Evolutionary conservation across 352 stramenopile species (phyloP), one percentile per base, ranked within the genome.

Genomic region (Pythium aphanidermatum): DNA sequence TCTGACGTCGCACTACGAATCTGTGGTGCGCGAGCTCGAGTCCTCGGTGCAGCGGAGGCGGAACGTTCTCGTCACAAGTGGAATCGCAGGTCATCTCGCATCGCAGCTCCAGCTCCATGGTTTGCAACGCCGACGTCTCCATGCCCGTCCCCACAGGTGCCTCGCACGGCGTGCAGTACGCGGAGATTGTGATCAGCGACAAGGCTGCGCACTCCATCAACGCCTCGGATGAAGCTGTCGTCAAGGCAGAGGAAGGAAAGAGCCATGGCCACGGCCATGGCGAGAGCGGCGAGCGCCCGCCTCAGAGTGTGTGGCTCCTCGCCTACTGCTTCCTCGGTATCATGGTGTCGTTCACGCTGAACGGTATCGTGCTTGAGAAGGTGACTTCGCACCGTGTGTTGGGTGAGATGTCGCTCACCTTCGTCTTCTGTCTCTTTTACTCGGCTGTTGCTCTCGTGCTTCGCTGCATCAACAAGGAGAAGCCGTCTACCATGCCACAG

Each of bases 331-430:
- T 82, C 53, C 29, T 85, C 11, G 81, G 81, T 30, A 88, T 90
- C 51, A 85, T 90, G 73, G 63, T 90, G 5, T 87, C 76, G 12
- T 93, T 93, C 61, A 83, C 77, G 39, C 63, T 91, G 8, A 88
- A 91, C 56, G 79, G 76, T 4, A 51, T 93, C 12, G 69, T 89
- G 43, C 61, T 93, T 7, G 81, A 93, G 57, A 88, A 88, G 59
- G 76, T 93, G 52, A 89, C 81, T 35, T 90, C 63, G n/a, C 74
- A 86, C 53, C 78, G 81, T 37, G 76, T 87, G 37, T 55, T 92
- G 20, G 72, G 75, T 25, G 79, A 93, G 35, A 68, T 89, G 62
- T 91, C 81, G 48, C 69, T 93, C 45, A 93, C 79, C 12, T 93
- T 87, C 51, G 70, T 93, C 17, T 84, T 84, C 44, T 91, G 79